phyloP scores from a whole-genome alignment of 2,329 filamentous ascomycete species.

The Epichloe bromicola region DNA sequence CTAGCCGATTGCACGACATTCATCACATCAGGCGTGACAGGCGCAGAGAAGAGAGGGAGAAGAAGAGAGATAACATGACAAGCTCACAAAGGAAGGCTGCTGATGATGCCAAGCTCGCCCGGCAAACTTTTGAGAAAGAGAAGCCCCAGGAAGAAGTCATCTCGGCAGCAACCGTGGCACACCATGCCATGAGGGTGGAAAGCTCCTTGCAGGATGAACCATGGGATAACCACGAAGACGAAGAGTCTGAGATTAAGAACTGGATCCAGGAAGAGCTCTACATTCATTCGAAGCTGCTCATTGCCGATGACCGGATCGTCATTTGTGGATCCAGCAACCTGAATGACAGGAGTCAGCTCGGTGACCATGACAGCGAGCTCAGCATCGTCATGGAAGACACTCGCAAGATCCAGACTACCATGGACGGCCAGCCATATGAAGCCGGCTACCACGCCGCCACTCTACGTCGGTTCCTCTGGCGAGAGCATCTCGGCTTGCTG shows the following conservation, averaged over 20 bases:
- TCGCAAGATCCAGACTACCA: slow-evolving; percentile 53
- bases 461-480: slow-evolving; percentile 71
- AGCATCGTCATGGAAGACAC: slow-evolving; percentile 83
- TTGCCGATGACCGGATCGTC: slow-evolving; percentile 74
- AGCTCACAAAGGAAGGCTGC: slow-evolving; percentile 21
- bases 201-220: slow-evolving; percentile 51
- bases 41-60: slow-evolving; percentile 13
- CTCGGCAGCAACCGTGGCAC: slow-evolving; percentile 43
- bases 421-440: slow-evolving; percentile 66
- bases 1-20: slow-evolving; percentile 2
- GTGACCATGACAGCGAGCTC: slow-evolving; percentile 82
- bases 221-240: slow-evolving; percentile 56
- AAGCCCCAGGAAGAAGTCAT: slow-evolving; percentile 23
- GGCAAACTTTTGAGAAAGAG: slow-evolving; percentile 39
- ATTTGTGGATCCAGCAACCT: slow-evolving; percentile 83
- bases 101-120: slow-evolving; percentile 30
- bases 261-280: slow-evolving; percentile 96
- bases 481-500: slow-evolving; percentile 78
- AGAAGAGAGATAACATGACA: slow-evolving; percentile 1
- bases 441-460: slow-evolving; percentile 75
- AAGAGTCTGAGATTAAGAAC: slow-evolving; percentile 67
- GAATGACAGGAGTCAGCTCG: slow-evolving; percentile 81
- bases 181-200: slow-evolving; percentile 63
- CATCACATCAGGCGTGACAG: slow-evolving; percentile 19
- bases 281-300: slow-evolving; percentile 82